These are phyloP conservation scores for Sungouiozyma intestinalis DNA, from an alignment of 805 yeast species.

Conservation along the genomic window DNA sequence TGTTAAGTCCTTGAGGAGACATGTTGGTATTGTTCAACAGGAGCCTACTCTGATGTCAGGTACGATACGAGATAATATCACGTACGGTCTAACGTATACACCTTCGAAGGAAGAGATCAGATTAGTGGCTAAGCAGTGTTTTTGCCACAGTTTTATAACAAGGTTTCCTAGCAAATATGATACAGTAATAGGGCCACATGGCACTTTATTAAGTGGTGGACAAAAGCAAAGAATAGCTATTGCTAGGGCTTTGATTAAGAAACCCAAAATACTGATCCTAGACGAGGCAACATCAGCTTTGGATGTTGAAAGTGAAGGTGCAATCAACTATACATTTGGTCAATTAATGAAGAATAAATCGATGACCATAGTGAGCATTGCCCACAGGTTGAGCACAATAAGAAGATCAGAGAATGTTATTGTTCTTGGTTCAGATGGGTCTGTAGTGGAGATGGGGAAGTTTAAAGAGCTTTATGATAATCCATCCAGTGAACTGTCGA, in stretches of 20 bases:
- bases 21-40: slow-evolving; percentile 70
- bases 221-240: slow-evolving; percentile 82
- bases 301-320: slow-evolving; percentile 61
- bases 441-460: slow-evolving; percentile 65
- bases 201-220: slow-evolving; percentile 73
- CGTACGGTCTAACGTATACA: slow-evolving; percentile 58
- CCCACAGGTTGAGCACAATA: slow-evolving; percentile 87
- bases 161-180: slow-evolving; percentile 55
- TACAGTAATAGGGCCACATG: slow-evolving; percentile 61
- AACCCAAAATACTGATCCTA: slow-evolving; percentile 59
- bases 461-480: slow-evolving; percentile 48
- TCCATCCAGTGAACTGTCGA: slow-evolving; percentile 31
- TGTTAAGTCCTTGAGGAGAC: slow-evolving; percentile 42
- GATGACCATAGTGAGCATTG: slow-evolving; percentile 78
- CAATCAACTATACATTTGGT: slow-evolving; percentile 72
- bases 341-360: slow-evolving; percentile 47
- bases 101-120: slow-evolving; percentile 44
- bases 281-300: slow-evolving; percentile 91
- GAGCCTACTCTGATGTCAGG: slow-evolving; percentile 71
- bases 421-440: slow-evolving; percentile 73
- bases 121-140: slow-evolving; percentile 40
- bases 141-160: slow-evolving; percentile 49
- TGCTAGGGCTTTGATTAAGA: slow-evolving; percentile 71
- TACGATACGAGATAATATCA: slow-evolving; percentile 64
- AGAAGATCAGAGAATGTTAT: slow-evolving; percentile 74